Evolutionary conservation across 2,329 filamentous ascomycete genomes (phyloP).

Genomic region (Biscogniauxia mediterranea): DNA sequence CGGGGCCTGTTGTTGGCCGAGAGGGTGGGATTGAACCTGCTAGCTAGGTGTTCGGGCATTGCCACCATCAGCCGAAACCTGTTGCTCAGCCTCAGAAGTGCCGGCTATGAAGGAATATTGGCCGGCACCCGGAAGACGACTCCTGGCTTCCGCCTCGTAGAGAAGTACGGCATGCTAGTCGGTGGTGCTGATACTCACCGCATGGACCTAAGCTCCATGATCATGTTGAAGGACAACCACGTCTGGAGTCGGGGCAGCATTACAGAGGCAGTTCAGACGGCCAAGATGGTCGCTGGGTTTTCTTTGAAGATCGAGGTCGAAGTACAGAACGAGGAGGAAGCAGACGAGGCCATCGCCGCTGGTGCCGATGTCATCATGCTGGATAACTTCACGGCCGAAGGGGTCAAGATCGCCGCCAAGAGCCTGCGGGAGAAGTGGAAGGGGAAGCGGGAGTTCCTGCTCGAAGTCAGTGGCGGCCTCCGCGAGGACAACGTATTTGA

Average conservation of each 20-base stretch:
- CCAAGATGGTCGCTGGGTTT: slow-evolving; percentile 82
- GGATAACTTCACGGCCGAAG: slow-evolving; percentile 86
- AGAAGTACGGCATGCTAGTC: slow-evolving; percentile 97
- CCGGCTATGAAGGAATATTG: slow-evolving; percentile 79
- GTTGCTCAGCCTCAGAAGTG: slow-evolving; percentile 54
- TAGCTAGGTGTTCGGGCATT: slow-evolving; percentile 88
- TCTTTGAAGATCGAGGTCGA: slow-evolving; percentile 95
- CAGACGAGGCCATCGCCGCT: slow-evolving; percentile 84
- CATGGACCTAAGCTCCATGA: slow-evolving; percentile 90
- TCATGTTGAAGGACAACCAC: slow-evolving; percentile 99
- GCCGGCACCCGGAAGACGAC: slow-evolving; percentile 97
- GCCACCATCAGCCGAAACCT: slow-evolving; percentile 66
- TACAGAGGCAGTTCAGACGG: slow-evolving; percentile 78
- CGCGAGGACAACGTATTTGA: slow-evolving; percentile 77
- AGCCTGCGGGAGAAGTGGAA: slow-evolving; percentile 79
- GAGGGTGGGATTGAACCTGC: slow-evolving; percentile 84
- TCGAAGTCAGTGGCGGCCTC: slow-evolving; percentile 91
- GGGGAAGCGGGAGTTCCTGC: slow-evolving; percentile 69
- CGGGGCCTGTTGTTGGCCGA: slow-evolving; percentile 83
- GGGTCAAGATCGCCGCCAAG: slow-evolving; percentile 70
- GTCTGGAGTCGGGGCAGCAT: slow-evolving; percentile 90
- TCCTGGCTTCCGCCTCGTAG: slow-evolving; percentile 88
- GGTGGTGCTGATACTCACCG: slow-evolving; percentile 90
- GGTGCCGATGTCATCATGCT: slow-evolving; percentile 97
- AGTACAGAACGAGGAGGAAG: slow-evolving; percentile 83